Percentiles rank a stretch among this genome's conserved stretches.
These are phyloP conservation scores for Cyclanthera cordifolia DNA, from an alignment of 306 rosid genomes.

Conservation along the genomic window DNA sequence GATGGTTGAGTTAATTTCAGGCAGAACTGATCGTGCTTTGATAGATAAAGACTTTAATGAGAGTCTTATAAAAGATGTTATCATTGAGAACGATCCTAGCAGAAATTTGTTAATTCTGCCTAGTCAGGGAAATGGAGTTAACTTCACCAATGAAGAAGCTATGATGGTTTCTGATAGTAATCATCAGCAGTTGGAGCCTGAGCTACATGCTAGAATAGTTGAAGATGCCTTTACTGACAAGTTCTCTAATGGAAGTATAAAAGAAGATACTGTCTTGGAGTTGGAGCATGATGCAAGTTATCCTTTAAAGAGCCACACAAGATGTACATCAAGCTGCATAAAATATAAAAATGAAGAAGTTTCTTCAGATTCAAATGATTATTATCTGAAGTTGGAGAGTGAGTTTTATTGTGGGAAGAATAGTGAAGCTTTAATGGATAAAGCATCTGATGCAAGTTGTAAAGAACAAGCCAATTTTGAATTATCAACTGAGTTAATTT, in stretches of 20 bases:
- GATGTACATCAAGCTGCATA: constrained; percentile 9
- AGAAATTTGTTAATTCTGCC: constrained; percentile 22
- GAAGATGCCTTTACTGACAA: constrained; percentile 20
- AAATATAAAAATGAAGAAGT: constrained; percentile 13
- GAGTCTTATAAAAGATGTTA: constrained; percentile 11
- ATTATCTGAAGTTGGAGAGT: constrained; percentile 19
- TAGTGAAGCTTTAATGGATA: constrained; percentile 19
- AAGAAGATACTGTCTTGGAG: constrained; percentile 14
- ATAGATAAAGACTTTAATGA: constrained; percentile 15
- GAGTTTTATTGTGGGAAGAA: constrained; percentile 13
- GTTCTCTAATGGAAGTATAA: constrained; percentile 8
- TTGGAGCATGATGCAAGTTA: constrained; percentile 17
- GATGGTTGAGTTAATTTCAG: constrained; percentile 13
- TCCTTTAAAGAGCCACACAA: constrained; percentile 24
- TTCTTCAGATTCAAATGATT: constrained; percentile 16
- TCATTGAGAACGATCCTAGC: constrained; percentile 12
- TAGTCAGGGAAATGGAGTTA: constrained; percentile 12
- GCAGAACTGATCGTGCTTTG: constrained; percentile 16
- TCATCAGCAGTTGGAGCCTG: constrained; percentile 20
- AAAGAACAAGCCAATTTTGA: neutral
- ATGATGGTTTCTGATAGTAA: constrained; percentile 12
- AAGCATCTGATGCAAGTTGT: constrained; percentile 12
- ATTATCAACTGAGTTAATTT: constrained; percentile 12
- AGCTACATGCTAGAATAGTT: constrained; percentile 16
- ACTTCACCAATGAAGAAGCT: constrained; percentile 14